Conservation (phyloP, 2,329 filamentous ascomycete genomes). For the Oidium heveae region DNA sequence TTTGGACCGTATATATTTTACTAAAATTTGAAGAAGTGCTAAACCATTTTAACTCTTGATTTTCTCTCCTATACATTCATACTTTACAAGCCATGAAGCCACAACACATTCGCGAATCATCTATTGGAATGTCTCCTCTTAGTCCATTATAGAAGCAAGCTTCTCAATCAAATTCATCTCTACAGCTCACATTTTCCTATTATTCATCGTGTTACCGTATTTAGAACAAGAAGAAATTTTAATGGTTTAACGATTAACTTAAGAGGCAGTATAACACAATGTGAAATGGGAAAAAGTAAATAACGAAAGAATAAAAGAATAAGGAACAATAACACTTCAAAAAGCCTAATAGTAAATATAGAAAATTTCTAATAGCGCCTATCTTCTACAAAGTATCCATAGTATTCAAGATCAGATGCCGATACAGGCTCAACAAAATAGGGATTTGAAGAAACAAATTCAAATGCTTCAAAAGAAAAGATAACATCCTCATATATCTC, state of each 20-base stretch:
- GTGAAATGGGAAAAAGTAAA: neutral
- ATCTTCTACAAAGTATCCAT: neutral
- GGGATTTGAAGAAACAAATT: neutral
- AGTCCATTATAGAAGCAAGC: neutral
- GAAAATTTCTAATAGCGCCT: too few relatives aligned
- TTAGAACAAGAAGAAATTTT: neutral
- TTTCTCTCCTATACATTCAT: too few relatives aligned
- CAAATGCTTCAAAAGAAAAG: neutral
- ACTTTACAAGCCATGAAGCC: neutral
- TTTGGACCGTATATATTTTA: too few relatives aligned
- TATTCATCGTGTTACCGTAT: neutral
- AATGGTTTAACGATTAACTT: neutral
- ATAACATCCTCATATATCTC: neutral
- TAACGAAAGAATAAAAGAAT: neutral
- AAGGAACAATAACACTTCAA: neutral
- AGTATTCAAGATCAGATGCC: neutral
- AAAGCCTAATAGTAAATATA: neutral
- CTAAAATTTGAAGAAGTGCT: too few relatives aligned
- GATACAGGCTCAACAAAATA: neutral
- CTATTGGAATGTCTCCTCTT: neutral
- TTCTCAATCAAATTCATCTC: neutral
- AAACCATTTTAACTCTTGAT: too few relatives aligned
- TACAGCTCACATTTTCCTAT: neutral
- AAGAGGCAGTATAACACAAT: neutral
- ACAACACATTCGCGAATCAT: neutral